Evolutionary conservation across 1,284 basidiomycete species (phyloP).

Genomic region (Pisolithus thermaeus): DNA sequence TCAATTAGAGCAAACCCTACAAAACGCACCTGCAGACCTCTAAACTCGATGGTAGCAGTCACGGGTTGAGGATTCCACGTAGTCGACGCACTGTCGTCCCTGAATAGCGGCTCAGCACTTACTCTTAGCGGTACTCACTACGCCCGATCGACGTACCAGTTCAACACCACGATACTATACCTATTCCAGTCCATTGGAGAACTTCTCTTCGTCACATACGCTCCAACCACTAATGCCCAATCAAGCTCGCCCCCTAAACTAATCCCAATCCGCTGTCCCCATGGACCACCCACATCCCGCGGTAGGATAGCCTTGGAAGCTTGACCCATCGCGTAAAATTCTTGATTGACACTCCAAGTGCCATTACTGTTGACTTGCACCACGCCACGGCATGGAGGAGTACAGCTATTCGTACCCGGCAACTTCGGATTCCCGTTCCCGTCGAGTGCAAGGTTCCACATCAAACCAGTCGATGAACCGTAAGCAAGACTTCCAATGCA

Average conservation of each 20-base stretch:
- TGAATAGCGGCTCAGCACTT: slow-evolving; percentile 7
- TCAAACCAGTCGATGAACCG: slow-evolving; percentile 48
- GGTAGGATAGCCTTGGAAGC: slow-evolving; percentile 68
- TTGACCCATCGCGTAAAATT: slow-evolving; percentile 73
- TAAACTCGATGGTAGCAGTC: slow-evolving; percentile 62
- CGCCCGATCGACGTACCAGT: slow-evolving; percentile 36
- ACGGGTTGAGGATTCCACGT: slow-evolving; percentile 60
- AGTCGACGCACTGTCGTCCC: slow-evolving; percentile 47
- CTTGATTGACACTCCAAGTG: slow-evolving; percentile 61
- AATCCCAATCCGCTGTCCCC: slow-evolving; percentile 59
- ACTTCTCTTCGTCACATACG: slow-evolving; percentile 55
- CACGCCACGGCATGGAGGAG: slow-evolving; percentile 58
- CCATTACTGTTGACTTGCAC: slow-evolving; percentile 61
- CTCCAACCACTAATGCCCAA: slow-evolving; percentile 58
- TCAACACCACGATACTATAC: slow-evolving; percentile 67
- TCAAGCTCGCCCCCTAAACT: slow-evolving; percentile 49
- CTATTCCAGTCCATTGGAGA: slow-evolving; percentile 53
- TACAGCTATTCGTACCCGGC: slow-evolving; percentile 59
- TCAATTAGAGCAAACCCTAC: neutral
- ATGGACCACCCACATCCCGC: slow-evolving; percentile 61
- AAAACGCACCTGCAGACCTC: slow-evolving; percentile 50
- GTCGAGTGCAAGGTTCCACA: slow-evolving; percentile 71
- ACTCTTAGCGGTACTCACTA: neutral
- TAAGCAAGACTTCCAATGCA: slow-evolving; percentile 42
- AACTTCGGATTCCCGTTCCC: slow-evolving; percentile 55